These are phyloP conservation scores for Paramecium sexaurelia DNA, from an alignment of 73 alveolate species.

Conservation along the genomic window DNA sequence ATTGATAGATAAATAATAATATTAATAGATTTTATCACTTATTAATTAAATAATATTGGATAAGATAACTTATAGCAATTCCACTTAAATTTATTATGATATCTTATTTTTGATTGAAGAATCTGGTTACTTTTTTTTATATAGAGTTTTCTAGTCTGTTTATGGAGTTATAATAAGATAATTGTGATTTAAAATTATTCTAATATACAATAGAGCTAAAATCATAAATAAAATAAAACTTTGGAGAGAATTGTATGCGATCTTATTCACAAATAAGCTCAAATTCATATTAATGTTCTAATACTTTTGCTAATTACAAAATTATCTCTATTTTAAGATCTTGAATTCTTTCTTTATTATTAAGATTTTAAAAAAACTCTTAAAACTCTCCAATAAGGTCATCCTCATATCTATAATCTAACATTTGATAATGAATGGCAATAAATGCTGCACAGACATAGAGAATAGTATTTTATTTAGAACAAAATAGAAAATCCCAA, in stretches of 20 bases:
- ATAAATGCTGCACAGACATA: conserved; percentile 43
- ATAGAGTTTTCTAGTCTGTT: neutral
- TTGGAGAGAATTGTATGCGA: neutral
- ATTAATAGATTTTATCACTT: neutral
- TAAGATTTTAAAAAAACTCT: conserved; percentile 15
- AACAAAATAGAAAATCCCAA: conserved; percentile 45
- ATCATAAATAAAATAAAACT: neutral
- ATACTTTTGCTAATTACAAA: neutral
- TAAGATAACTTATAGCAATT: neutral
- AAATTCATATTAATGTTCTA: neutral
- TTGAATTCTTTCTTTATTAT: neutral
- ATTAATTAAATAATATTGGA: neutral
- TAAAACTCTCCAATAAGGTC: conserved; percentile 15
- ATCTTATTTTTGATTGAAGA: neutral
- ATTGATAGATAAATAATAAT: neutral
- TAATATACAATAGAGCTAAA: conserved; percentile 2
- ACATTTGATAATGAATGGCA: neutral
- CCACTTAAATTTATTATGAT: neutral
- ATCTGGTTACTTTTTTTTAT: neutral
- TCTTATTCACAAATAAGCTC: neutral
- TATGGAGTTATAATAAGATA: neutral
- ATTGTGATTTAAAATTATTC: neutral
- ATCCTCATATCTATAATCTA: neutral
- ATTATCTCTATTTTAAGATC: neutral
- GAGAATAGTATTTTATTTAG: neutral